Evolutionary conservation across 257 asterid species (phyloP), one percentile per base, ranked within the genome.

Genomic region (Primulina huaijiensis): DNA sequence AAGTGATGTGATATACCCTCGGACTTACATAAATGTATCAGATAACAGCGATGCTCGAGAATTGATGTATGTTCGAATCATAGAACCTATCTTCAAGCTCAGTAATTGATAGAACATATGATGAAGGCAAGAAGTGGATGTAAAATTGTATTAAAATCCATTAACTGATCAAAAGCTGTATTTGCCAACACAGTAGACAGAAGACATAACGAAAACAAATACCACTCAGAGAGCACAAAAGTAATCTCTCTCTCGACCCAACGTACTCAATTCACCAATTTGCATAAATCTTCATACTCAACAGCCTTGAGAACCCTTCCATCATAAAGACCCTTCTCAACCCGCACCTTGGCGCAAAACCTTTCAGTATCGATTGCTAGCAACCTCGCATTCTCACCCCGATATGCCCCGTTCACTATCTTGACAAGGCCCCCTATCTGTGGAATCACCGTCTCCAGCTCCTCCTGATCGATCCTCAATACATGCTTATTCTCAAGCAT

Each of bases 401-500:
- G 92, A 73, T 90, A 92, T 0, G 95, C 97, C 78, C 98, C 98
- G 50, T 92, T 92, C 56, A 90, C 95, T 43, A 92, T 87, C 83
- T 74, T 88, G 65, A 92, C 94, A 74, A 85, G 90, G 16, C 96
- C 97, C 3, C 98, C 98, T 40, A 88, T 88, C 83, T 93, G 99
- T 6, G 99, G 97, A 69, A 89, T 83, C 77, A 93, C 99, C 0
- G 97, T 93, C 86, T 93, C 97, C 46, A 93, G 90, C 84, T 93
- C 99, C 75, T 76, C 92, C 74, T 93, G 97, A 85, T 93, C 99
- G 74, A 93, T 85, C 72, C 97, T 83, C 82, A 89, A 57, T 1
- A 93, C 83, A 74, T 93, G 96, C 87, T 87, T 93, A 59, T 76
- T 93, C 80, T 89, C 97, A 23, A 93, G 85, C 95, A 90, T 93